Evolutionary conservation across 331 rosid genomes (phyloP).

Genomic region (Acacia pycnantha): DNA sequence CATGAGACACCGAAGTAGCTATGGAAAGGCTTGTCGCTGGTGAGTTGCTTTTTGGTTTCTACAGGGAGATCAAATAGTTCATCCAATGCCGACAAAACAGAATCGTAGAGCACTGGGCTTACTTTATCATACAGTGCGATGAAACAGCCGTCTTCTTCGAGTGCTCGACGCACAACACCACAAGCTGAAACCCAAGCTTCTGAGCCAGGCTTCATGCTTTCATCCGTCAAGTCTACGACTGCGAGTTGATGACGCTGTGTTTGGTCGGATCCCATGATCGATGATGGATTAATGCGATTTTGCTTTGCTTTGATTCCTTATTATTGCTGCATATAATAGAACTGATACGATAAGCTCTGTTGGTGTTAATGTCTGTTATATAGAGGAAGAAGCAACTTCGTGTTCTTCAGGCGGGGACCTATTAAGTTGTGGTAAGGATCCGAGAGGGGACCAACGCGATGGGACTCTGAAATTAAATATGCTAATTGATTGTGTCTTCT

Average conservation of each 20-base stretch:
- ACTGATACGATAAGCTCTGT: not conserved
- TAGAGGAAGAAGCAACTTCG: not conserved
- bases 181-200: not conserved
- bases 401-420: not conserved
- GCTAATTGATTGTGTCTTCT: not conserved
- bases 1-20: slow-evolving; percentile 33
- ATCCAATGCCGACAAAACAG: slow-evolving; percentile 16
- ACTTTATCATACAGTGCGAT: slow-evolving; percentile 17
- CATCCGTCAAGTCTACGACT: not conserved
- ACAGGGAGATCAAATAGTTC: slow-evolving; percentile 36
- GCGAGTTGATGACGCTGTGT: not conserved
- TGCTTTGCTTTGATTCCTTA: too few species aligned
- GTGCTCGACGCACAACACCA: not conserved
- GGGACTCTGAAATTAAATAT: not conserved
- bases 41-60: slow-evolving; percentile 25
- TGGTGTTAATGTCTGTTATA: not conserved
- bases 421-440: not conserved
- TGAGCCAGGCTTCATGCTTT: not conserved
- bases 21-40: slow-evolving; percentile 37
- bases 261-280: slow-evolving; percentile 2
- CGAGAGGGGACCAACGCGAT: not conserved
- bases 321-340: too few species aligned
- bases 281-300: too few species aligned
- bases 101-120: slow-evolving; percentile 4
- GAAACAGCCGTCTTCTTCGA: slow-evolving; percentile 3